Base-by-base conservation (phyloP, 129 eudicot genomes). In the Pseudognaphalium luteoalbum region DNA sequence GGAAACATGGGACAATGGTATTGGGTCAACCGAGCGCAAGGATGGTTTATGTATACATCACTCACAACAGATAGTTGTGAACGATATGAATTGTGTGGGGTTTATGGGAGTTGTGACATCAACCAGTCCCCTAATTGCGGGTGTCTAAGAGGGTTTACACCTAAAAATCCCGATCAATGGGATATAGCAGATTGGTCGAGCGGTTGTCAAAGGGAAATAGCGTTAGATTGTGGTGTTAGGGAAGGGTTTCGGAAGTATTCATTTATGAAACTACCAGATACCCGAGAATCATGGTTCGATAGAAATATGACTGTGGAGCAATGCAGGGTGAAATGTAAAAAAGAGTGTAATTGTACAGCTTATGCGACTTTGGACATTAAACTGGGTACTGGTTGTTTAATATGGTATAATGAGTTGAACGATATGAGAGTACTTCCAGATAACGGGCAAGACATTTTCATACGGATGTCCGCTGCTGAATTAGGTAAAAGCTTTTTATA, bases 341-440 rank as follows among this genome's bases (percentile, higher is more conserved):
- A 60, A 17, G 78, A 88, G 47, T 88, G 93, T 42, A 81, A 81
- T 17, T 88, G 93, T 70, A 14, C 77, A 28, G 90, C 86, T 15
- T 88, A 81, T 62, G 47, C 88, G 7, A 12, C 22, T 16, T 5
- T 64, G 22, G 41, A 69, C 34, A 15, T 39, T 7, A 44, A 7
- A 0, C 20, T 68, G 3, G 77, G 69, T 12, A 78, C 17, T 16
- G 83, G 83, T 0, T 83, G 86, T 51, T 79, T 83, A 63, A 1
- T 78, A 14, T 83, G 83, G 86, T 65, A 68, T 7, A 57, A 74
- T 52, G 82, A 69, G 7, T 56, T 83, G 17, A 62, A 73, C 25
- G 86, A 83, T 68, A 67, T 83, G 17, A 54, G 76, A 70, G 5
- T 4, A 4, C 16, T 41, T 17, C 30, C 70, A 2, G 56, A 57